Base-by-base conservation (phyloP, 2,329 filamentous ascomycete species). In the Colletotrichum musicola region DNA sequence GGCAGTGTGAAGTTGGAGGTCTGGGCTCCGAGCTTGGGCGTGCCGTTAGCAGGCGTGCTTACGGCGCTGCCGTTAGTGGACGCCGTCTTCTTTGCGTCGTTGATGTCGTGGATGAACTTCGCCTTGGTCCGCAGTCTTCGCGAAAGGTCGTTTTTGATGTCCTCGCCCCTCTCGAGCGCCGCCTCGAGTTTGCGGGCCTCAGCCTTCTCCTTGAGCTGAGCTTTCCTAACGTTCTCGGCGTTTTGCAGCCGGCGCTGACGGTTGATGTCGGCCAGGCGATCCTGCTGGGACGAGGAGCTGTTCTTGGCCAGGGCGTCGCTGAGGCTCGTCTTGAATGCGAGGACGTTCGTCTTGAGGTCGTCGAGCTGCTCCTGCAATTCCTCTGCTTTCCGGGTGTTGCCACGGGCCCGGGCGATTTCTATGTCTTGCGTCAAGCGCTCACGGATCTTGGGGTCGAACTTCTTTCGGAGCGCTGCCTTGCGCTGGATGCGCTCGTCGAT, bases 221-320 rank as follows among this genome's bases (percentile, higher is more conserved):
- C 95, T 78, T 93, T 93, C 68, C 95, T 93, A n/a, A 98, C 92
- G 55, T 93, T 91, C 77, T 97, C 93, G n/a, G 89, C 88, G 76
- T 98, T 98, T 73, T 91, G 87, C 67, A 91, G 90, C 70, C 95
- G 91, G 80, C 97, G 98, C 76, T 92, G 89, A 30, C 89, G 86
- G 80, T 99, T 99, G 72, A 97, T 85, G 75, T 92, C 88, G 0
- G 93, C 93, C 25, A 98, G 86, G 30, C 93, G 91, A 72, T 97
- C 93, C 78, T 95, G 93, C 78, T 97, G 92, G 12, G 84, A 85
- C 40, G 86, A 83, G 9, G 85, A 83, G 73, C 84, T 79, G 64
- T 80, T 80, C 27, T 85, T 82, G 71, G 87, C 86, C 75, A 89
- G 90, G 35, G 79, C 76, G 27, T 83, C 77, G 40, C 85, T 84